These are phyloP conservation scores for Ilex asprella DNA, from an alignment of 257 asterid genomes.

Conservation along the genomic window DNA sequence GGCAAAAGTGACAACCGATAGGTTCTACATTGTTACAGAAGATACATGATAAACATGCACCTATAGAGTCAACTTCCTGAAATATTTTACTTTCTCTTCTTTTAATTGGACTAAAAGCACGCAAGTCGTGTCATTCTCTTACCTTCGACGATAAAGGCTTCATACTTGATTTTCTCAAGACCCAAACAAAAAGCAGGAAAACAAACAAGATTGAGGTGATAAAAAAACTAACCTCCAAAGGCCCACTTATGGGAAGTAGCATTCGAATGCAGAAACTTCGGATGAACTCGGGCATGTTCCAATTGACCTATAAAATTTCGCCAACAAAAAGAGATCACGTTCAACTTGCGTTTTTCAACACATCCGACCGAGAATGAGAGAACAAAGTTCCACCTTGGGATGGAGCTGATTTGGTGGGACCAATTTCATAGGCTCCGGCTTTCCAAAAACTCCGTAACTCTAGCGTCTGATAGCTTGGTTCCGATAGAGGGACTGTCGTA, in stretches of 20 bases:
- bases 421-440: conserved; percentile 72
- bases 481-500: conserved; percentile 15
- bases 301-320: conserved; percentile 45
- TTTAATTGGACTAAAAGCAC: too few species aligned
- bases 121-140: background rate
- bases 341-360: background rate
- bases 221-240: conserved; percentile 58
- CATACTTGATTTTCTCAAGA: background rate
- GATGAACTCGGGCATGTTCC: conserved; percentile 96
- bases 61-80: too few species aligned
- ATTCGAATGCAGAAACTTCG: conserved; percentile 88
- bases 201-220: background rate
- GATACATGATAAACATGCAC: too few species aligned
- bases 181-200: background rate
- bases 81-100: too few species aligned
- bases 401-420: conserved; percentile 25
- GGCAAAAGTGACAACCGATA: too few species aligned
- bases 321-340: background rate
- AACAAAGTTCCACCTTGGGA: conserved; percentile 32
- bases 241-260: conserved; percentile 99
- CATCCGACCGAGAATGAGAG: background rate
- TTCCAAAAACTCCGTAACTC: conserved; percentile 88
- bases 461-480: conserved; percentile 26
- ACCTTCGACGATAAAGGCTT: background rate
- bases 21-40: too few species aligned